These are phyloP conservation scores for Diplodia scrobiculata DNA, from an alignment of 2,329 filamentous ascomycete species.

Conservation along the genomic window DNA sequence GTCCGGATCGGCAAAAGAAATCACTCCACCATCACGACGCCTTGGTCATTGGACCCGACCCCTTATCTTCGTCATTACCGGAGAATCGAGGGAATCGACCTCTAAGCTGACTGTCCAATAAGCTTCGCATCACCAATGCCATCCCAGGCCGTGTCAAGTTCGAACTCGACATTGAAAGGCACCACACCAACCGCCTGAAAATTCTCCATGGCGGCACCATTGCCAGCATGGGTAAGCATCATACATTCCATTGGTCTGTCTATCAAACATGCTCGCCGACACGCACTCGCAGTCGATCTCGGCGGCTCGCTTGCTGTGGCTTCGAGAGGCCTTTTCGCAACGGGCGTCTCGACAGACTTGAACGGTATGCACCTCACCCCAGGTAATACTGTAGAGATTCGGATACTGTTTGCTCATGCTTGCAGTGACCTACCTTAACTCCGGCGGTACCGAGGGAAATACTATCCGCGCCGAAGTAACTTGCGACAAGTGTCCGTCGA, in stretches of 20 bases:
- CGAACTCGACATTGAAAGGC: constrained; percentile 71
- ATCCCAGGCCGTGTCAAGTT: constrained; percentile 70
- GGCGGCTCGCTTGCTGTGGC: constrained; percentile 68
- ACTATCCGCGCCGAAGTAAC: constrained; percentile 62
- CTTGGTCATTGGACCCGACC: not conserved
- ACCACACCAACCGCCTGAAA: constrained; percentile 78
- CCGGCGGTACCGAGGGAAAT: constrained; percentile 65
- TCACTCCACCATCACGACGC: not conserved
- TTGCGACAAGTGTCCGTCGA: constrained; percentile 63
- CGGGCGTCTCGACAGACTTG: constrained; percentile 67
- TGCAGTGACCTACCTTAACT: constrained; percentile 63
- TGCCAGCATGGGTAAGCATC: constrained; percentile 62
- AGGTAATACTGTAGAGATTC: not conserved
- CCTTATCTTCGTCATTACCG: not conserved
- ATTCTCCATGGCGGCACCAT: constrained; percentile 79
- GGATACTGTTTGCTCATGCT: not conserved
- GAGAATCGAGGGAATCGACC: not conserved
- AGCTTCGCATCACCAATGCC: constrained; percentile 70
- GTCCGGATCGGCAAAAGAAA: not conserved
- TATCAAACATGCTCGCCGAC: not conserved
- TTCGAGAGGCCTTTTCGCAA: constrained; percentile 65
- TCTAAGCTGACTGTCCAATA: not conserved
- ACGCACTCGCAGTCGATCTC: constrained; percentile 56
- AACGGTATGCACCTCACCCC: constrained; percentile 49
- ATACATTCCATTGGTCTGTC: not conserved